phyloP scores from a whole-genome alignment of 148 eudicot species.

The Fagopyrum esculentum region DNA sequence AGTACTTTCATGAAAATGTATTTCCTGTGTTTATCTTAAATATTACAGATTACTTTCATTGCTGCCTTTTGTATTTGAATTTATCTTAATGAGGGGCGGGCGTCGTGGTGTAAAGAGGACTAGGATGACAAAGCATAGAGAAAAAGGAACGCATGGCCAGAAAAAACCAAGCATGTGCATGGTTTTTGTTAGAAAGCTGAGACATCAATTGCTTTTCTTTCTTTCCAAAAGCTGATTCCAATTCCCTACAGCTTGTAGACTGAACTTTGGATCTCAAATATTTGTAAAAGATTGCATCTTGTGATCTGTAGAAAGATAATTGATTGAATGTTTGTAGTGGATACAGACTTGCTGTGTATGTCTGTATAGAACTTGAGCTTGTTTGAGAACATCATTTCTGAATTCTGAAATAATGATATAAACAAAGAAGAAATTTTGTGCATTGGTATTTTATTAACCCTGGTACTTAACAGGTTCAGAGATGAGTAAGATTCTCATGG shows the following conservation, averaged over 20 bases:
- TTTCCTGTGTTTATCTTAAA: too few relatives aligned
- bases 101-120: background rate
- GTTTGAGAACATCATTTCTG: background rate
- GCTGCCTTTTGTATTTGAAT: constrained; percentile 7
- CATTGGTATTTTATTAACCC: background rate
- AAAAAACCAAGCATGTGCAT: constrained; percentile 5
- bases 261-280: background rate
- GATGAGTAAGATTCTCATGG: constrained; percentile 90
- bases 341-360: background rate
- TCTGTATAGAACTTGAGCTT: background rate
- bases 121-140: constrained; percentile 10
- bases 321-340: background rate
- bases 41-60: background rate
- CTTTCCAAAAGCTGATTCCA: constrained; percentile 3
- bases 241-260: background rate
- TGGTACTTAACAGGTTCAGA: constrained; percentile 55
- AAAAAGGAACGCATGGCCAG: background rate
- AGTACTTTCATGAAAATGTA: too few relatives aligned
- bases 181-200: constrained; percentile 3
- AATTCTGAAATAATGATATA: background rate
- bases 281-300: background rate
- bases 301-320: background rate
- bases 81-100: background rate
- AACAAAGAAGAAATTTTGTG: background rate
- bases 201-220: background rate